Evolutionary conservation across 305 asterid species (phyloP).

Genomic region (Rubia tinctorum): DNA sequence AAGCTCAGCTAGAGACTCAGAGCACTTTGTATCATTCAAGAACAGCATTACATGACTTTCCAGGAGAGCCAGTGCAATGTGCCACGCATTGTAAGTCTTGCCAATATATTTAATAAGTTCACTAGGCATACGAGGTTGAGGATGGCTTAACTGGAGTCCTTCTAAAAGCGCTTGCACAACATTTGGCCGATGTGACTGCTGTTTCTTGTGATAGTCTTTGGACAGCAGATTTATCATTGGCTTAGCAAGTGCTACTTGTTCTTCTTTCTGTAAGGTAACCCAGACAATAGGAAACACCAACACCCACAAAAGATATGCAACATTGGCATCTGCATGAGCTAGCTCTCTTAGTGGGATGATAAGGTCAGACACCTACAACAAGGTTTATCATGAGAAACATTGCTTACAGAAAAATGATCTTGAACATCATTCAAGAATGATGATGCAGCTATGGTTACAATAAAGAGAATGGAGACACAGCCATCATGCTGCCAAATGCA

Average conservation of each 20-base stretch:
- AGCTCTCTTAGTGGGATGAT: constrained; percentile 92
- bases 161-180: constrained; percentile 99
- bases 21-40: constrained; percentile 89
- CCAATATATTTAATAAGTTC: constrained; percentile 97
- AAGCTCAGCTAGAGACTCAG: constrained; percentile 99
- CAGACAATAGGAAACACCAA: constrained; percentile 99
- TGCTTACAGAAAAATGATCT: neutral
- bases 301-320: constrained; percentile 98
- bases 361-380: constrained; percentile 83
- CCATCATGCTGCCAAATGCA: neutral
- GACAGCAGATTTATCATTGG: constrained; percentile 95
- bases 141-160: constrained; percentile 98
- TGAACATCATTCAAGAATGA: neutral
- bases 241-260: constrained; percentile 95
- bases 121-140: constrained; percentile 99
- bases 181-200: constrained; percentile 91
- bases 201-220: constrained; percentile 98
- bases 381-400: constrained; percentile 7
- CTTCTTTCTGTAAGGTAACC: constrained; percentile 98
- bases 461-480: neutral
- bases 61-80: constrained; percentile 83
- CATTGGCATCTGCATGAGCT: constrained; percentile 95
- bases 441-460: neutral
- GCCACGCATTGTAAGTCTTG: constrained; percentile 99
- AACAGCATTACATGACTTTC: constrained; percentile 98